These are phyloP conservation scores for Martensiomyces pterosporus DNA, from an alignment of 192 early-diverging fungal species.

Conservation along the genomic window DNA sequence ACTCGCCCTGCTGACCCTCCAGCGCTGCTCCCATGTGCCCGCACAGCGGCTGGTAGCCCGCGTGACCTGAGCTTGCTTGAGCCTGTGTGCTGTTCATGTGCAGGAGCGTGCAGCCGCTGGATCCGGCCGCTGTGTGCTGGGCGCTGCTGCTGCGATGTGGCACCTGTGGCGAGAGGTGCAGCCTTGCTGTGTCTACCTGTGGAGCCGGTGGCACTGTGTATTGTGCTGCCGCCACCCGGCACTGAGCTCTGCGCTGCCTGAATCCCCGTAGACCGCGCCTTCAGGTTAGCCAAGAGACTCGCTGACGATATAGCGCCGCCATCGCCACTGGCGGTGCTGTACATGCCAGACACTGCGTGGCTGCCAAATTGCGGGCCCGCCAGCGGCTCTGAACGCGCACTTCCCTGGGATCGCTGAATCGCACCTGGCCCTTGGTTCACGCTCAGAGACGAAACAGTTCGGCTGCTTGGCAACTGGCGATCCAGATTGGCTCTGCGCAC, in stretches of 20 bases:
- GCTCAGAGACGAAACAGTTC: neutral
- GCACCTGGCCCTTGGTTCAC: neutral
- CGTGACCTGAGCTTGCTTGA: too few species aligned
- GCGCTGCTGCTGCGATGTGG: too few species aligned
- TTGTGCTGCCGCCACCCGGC: constrained; percentile 1
- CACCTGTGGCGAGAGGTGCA: too few species aligned
- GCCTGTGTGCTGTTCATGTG: too few species aligned
- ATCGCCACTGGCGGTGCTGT: neutral
- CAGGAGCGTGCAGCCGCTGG: constrained; percentile 2
- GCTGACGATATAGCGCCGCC: constrained; percentile 13
- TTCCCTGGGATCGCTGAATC: too few species aligned
- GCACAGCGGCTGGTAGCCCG: too few species aligned
- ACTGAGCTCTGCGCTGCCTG: neutral
- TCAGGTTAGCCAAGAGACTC: constrained; percentile 18
- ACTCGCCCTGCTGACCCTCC: too few species aligned
- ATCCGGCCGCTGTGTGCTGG: constrained; percentile 10
- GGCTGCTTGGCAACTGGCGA: neutral
- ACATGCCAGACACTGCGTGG: constrained; percentile 14
- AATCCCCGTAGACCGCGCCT: constrained; percentile 12
- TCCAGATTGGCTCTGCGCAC: neutral
- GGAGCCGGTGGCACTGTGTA: neutral
- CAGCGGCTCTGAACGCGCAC: too few species aligned
- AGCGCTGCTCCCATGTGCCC: too few species aligned
- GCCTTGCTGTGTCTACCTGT: too few species aligned
- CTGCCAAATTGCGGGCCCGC: constrained; percentile 9